Percentiles rank a stretch among this genome's conserved stretches.
Evolutionary conservation across 2,329 filamentous ascomycete species (phyloP).

Genomic region (Sporothrix mexicana): DNA sequence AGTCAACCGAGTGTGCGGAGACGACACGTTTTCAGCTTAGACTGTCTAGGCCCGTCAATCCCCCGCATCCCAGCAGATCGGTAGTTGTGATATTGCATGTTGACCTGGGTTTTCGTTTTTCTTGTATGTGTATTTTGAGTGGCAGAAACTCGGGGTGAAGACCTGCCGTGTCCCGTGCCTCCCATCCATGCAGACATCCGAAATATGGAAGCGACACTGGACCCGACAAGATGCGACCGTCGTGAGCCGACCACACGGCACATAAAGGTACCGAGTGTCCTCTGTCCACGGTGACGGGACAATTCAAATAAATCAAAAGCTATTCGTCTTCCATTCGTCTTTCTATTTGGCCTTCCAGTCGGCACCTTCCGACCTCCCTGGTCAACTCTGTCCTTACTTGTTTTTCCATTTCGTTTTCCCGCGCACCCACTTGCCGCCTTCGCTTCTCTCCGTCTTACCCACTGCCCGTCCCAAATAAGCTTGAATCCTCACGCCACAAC

Average conservation of each 20-base stretch:
- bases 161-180: too few species aligned
- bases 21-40: neutral
- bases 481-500: neutral
- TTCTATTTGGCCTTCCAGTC: neutral
- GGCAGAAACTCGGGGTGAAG: too few species aligned
- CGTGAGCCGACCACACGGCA: neutral
- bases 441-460: neutral
- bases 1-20: constrained; percentile 4
- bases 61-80: neutral
- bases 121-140: too few species aligned
- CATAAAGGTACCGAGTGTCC: constrained; percentile 1
- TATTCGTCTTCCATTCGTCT: too few species aligned
- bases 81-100: constrained; percentile 1
- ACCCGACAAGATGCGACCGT: neutral
- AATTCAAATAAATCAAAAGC: neutral
- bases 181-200: too few species aligned
- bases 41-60: neutral
- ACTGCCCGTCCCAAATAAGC: neutral
- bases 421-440: neutral
- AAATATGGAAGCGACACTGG: neutral
- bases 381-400: neutral
- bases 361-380: neutral
- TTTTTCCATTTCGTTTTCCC: neutral
- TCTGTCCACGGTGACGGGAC: neutral
- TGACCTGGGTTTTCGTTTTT: too few species aligned